These are phyloP conservation scores for Coelastrella sp. DNA, from an alignment of 139 green algal genomes.

Conservation along the genomic window DNA sequence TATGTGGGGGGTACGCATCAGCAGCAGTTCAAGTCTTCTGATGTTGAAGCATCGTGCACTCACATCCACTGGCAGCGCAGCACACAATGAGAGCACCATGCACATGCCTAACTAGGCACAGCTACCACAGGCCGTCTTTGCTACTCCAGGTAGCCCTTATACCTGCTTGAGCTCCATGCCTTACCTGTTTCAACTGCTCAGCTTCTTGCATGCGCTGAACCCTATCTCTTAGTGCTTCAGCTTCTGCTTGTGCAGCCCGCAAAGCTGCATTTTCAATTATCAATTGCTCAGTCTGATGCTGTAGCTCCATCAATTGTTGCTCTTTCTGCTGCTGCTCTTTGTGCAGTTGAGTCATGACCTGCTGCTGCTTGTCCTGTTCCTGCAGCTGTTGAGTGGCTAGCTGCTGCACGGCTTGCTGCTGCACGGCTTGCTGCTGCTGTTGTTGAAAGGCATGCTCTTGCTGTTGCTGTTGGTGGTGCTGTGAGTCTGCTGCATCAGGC, in stretches of 20 bases:
- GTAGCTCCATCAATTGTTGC: background rate
- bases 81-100: too few species aligned
- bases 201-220: conserved; percentile 41
- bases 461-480: conserved; percentile 18
- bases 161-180: background rate
- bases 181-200: conserved; percentile 64
- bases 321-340: background rate
- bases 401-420: background rate
- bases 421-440: background rate
- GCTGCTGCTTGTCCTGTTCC: background rate
- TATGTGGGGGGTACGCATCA: too few species aligned
- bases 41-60: too few species aligned
- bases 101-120: too few species aligned
- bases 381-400: background rate
- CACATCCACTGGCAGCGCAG: too few species aligned
- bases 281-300: background rate
- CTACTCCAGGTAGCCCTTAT: background rate
- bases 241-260: conserved; percentile 4
- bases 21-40: too few species aligned
- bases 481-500: background rate
- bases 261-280: conserved; percentile 31
- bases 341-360: too few species aligned
- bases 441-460: background rate
- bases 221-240: background rate
- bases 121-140: background rate